A percentile compares a stretch with the other conserved stretches of the same genome.
These are phyloP conservation scores for Akanthomyces muscarius DNA, from an alignment of 2,329 filamentous ascomycete species.

Conservation along the genomic window DNA sequence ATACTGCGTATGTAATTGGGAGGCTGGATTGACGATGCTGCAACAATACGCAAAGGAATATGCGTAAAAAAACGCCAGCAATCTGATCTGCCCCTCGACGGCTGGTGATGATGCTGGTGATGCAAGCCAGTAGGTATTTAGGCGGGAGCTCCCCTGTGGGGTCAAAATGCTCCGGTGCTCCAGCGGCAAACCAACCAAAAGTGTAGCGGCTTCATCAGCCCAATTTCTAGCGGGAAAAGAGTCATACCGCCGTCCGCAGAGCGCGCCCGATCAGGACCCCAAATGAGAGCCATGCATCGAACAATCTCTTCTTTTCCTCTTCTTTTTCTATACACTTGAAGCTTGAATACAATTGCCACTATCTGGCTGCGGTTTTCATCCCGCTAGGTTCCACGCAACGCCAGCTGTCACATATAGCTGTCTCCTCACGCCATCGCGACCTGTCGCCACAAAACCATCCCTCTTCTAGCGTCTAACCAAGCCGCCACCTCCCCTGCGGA, in stretches of 20 bases:
- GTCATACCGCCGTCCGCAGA: conserved; percentile 6
- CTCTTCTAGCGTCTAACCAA: not conserved
- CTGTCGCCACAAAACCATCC: conserved; percentile 8
- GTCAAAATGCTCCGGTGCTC: not conserved
- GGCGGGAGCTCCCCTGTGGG: not conserved
- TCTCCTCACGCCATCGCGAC: not conserved
- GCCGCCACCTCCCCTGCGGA: not conserved
- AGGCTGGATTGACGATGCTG: not conserved
- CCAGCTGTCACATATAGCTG: not conserved
- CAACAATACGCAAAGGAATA: not conserved
- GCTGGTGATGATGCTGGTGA: not conserved
- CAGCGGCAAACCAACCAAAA: not conserved
- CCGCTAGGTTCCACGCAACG: not conserved
- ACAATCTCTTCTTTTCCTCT: not conserved
- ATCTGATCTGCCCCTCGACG: not conserved
- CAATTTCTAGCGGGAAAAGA: not conserved
- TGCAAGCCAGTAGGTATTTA: not conserved
- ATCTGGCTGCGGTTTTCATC: not conserved
- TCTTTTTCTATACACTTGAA: not conserved
- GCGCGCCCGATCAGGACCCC: not conserved
- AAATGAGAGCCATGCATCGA: not conserved
- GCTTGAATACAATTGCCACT: not conserved
- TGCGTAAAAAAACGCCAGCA: not conserved
- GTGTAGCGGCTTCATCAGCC: not conserved
- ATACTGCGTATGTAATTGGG: not conserved